Evolutionary conservation across 148 eudicot species (phyloP), one percentile per base, ranked within the genome.

Genomic region (Rhododendron simsii): DNA sequence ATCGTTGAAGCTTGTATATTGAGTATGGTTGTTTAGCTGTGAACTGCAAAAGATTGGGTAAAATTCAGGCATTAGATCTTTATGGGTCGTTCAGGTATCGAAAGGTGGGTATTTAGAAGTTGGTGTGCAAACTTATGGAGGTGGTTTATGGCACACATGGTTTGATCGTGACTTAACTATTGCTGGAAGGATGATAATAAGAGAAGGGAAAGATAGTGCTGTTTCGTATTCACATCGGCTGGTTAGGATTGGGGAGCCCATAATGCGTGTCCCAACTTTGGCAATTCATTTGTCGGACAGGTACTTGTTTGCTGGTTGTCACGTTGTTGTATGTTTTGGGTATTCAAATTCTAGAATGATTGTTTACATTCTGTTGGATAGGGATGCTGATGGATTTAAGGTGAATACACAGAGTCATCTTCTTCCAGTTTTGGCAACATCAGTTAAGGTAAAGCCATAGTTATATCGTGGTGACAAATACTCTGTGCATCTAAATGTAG

Each of bases 131-230:
- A 90, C 98, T 44, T 97, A 97, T 91, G 98, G 98, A 82, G 98
- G 99, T 81, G 99, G 99, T 84, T 80, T 97, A 87, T 97, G 99
- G 99, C 95, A 94, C 85, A 95, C 99, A 37, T 97, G 99, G 99
- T 97, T 97, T 87, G 99, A 97, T 86, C 94, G 99, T 30, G 99
- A 97, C 86, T 89, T 97, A 83, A 85, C 96, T 37, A 84, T 97
- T 88, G 98, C 99, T 82, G 99, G 99, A 83, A 92, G 99, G 86
- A 89, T 97, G 90, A 91, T 97, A 78, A 78, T 95, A 81, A 95
- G 89, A 88, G 89, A 92, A 83, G 90, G 87, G 79, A 93, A 93
- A 89, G 94, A 94, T 89, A 96, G 89, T 55, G 84, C 85, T 47
- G 86, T 84, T 80, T 88, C 96, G 30, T 97, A 91, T 89, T 91